Evolutionary conservation across 2,329 filamentous ascomycete species (phyloP).

Genomic region (Tolypocladium tropicale): DNA sequence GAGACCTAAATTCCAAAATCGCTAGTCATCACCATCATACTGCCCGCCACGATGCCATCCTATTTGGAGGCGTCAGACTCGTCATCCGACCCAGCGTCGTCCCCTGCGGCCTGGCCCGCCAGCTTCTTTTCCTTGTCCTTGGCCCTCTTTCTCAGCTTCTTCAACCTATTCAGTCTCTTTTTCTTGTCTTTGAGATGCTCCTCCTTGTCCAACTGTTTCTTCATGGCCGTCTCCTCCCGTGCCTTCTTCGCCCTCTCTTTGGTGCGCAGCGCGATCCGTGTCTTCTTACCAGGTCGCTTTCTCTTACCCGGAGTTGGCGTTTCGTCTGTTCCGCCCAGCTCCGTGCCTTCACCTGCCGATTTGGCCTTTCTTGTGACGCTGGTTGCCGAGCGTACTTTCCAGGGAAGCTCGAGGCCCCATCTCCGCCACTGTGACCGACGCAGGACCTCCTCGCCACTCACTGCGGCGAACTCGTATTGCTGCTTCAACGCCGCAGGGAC

Average conservation of each 20-base stretch:
- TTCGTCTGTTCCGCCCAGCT: not conserved
- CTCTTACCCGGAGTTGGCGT: conserved; percentile 14
- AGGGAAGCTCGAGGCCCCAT: conserved; percentile 52
- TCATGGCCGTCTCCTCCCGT: conserved; percentile 26
- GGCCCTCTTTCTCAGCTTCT: conserved; percentile 47
- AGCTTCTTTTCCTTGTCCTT: conserved; percentile 47
- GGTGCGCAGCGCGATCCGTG: conserved; percentile 39
- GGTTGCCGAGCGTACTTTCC: conserved; percentile 39
- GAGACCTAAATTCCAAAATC: no score
- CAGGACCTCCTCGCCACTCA: conserved; percentile 42
- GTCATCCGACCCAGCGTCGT: conserved; percentile 5
- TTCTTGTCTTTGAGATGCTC: conserved; percentile 50
- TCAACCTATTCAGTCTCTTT: conserved; percentile 48
- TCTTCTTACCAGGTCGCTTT: conserved; percentile 47
- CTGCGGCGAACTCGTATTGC: conserved; percentile 34
- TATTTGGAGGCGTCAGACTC: conserved; percentile 7
- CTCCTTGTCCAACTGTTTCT: conserved; percentile 37
- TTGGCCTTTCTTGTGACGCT: conserved; percentile 14
- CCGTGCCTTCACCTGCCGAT: conserved; percentile 4
- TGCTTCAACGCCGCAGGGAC: conserved; percentile 24
- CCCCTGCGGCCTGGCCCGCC: conserved; percentile 10
- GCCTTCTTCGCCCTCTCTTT: conserved; percentile 31
- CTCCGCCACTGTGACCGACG: conserved; percentile 29
- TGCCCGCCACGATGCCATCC: not conserved
- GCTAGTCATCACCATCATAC: not conserved